Evolutionary conservation across 2,329 filamentous ascomycete genomes (phyloP).

Genomic region (Fusarium oligoseptatum): DNA sequence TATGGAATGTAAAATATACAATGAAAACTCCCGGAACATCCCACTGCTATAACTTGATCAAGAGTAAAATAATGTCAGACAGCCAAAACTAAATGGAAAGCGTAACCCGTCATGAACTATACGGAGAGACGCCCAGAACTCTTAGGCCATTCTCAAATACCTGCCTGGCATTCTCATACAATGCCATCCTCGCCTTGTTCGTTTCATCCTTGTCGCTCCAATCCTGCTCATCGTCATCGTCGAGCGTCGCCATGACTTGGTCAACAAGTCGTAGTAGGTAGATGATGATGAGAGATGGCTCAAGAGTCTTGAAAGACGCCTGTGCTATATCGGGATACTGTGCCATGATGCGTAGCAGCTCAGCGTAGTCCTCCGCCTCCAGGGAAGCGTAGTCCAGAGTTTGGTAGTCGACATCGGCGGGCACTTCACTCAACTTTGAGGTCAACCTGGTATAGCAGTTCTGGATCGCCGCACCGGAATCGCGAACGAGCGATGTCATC

Average conservation of each 20-base stretch:
- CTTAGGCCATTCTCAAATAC: constrained; percentile 49
- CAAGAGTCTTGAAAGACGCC: constrained; percentile 74
- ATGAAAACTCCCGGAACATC: not conserved
- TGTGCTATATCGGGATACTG: constrained; percentile 75
- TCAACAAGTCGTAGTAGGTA: constrained; percentile 60
- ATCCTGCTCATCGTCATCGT: constrained; percentile 63
- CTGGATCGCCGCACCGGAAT: constrained; percentile 38
- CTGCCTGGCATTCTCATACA: constrained; percentile 62
- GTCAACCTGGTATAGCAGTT: constrained; percentile 41
- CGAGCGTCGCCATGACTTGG: constrained; percentile 52
- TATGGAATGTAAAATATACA: not conserved
- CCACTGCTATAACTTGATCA: not conserved
- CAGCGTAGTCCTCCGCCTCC: constrained; percentile 40
- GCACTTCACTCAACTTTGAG: constrained; percentile 7
- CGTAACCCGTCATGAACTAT: constrained; percentile 3
- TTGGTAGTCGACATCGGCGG: constrained; percentile 21
- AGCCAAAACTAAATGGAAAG: not conserved
- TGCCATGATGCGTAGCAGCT: constrained; percentile 66
- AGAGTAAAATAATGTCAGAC: not conserved
- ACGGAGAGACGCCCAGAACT: constrained; percentile 54
- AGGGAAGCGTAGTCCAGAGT: constrained; percentile 27
- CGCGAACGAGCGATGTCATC: constrained; percentile 49
- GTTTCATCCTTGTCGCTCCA: constrained; percentile 59
- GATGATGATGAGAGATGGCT: constrained; percentile 74
- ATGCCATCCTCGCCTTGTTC: constrained; percentile 67